phyloP scores from a whole-genome alignment of 2,329 filamentous ascomycete species.

The Pestalotiopsis sp. region DNA sequence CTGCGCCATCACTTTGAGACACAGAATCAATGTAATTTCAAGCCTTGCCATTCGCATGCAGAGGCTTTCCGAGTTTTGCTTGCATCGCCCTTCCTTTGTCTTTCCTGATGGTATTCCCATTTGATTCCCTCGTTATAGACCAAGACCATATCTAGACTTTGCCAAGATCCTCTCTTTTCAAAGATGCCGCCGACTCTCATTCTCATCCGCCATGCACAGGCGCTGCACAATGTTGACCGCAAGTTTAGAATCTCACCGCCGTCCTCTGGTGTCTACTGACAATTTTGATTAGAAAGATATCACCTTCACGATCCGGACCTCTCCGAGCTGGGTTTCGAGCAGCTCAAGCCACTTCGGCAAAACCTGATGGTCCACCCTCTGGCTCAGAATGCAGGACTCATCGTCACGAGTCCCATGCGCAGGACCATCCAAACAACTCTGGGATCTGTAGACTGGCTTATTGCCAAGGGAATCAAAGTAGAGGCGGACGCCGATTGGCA shows the following conservation, averaged over 20 bases:
- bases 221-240: slow-evolving; percentile 57
- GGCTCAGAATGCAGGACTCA: slow-evolving; percentile 48
- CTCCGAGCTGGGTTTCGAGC: slow-evolving; percentile 50
- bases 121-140: background rate
- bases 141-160: background rate
- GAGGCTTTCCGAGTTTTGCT: too few species aligned
- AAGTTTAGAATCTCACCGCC: slow-evolving; percentile 34
- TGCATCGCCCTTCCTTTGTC: background rate
- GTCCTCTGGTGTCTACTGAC: slow-evolving; percentile 22
- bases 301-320: slow-evolving; percentile 53
- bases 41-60: background rate
- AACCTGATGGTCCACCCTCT: slow-evolving; percentile 44
- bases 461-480: slow-evolving; percentile 56
- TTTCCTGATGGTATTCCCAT: background rate
- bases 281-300: slow-evolving; percentile 45
- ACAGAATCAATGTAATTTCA: background rate
- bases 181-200: slow-evolving; percentile 66
- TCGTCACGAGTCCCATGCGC: slow-evolving; percentile 67
- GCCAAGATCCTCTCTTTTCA: slow-evolving; percentile 41
- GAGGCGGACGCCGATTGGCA: slow-evolving; percentile 67
- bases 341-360: slow-evolving; percentile 49
- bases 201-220: slow-evolving; percentile 87
- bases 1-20: background rate
- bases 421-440: slow-evolving; percentile 68
- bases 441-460: slow-evolving; percentile 60